Percentiles rank a stretch among this genome's conserved stretches.
Conservation (phyloP, 768 basidiomycete genomes). For the Rhizopogon rudus region DNA sequence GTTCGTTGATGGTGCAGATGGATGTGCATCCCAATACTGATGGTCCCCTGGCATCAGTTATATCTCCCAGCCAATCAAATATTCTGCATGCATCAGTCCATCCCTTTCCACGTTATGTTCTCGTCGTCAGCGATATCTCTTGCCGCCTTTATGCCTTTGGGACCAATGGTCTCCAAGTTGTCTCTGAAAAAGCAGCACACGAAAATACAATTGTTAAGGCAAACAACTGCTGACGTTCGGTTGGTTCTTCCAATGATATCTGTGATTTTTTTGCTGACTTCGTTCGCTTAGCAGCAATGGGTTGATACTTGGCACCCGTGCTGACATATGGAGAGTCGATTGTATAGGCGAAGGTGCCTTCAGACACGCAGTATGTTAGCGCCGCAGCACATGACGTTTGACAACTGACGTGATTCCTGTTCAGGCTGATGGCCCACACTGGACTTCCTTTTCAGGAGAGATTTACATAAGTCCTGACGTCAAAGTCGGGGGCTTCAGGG, state of each 20-base stretch:
- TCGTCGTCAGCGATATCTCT: constrained; percentile 53
- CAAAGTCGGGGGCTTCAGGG: constrained; percentile 58
- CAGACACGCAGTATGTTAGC: constrained; percentile 43
- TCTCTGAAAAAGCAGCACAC: constrained; percentile 34
- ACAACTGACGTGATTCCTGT: constrained; percentile 1
- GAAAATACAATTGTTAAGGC: constrained; percentile 59
- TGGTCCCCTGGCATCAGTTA: constrained; percentile 25
- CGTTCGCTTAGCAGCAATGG: constrained; percentile 35
- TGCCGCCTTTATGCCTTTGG: constrained; percentile 54
- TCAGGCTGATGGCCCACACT: constrained; percentile 61
- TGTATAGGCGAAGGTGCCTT: constrained; percentile 62
- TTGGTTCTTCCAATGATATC: constrained; percentile 12
- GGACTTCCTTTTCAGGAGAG: constrained; percentile 59
- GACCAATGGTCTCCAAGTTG: constrained; percentile 37
- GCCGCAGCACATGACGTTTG: background rate
- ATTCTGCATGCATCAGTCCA: constrained; percentile 51
- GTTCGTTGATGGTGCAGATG: constrained; percentile 13
- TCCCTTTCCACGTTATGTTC: constrained; percentile 65
- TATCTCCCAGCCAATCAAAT: constrained; percentile 58
- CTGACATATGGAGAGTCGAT: constrained; percentile 68
- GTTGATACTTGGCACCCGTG: constrained; percentile 46
- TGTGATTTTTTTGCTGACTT: background rate
- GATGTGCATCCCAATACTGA: constrained; percentile 10
- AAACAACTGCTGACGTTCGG: constrained; percentile 63
- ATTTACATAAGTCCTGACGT: constrained; percentile 45